phyloP scores from a whole-genome alignment of 2,329 filamentous ascomycete genomes.

The Dactylellina parvicollis region DNA sequence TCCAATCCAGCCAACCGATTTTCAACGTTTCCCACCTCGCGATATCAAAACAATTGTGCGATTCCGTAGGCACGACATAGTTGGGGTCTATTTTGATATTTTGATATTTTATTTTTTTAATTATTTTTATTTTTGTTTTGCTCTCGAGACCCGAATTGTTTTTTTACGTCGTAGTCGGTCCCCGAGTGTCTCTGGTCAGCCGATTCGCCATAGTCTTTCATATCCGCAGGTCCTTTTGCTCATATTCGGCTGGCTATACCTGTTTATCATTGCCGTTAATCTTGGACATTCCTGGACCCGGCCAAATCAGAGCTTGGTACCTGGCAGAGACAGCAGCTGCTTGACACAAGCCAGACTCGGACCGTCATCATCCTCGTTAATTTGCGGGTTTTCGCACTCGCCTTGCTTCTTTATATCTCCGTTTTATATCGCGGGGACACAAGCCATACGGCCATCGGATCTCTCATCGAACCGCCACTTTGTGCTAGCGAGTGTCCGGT shows the following conservation, averaged over 20 bases:
- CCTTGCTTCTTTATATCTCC: constrained; percentile 47
- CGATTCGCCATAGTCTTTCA: constrained; percentile 16
- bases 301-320: constrained; percentile 50
- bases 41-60: constrained; percentile 45
- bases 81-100: no score
- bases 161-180: no score
- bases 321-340: constrained; percentile 39
- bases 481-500: constrained; percentile 41
- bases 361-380: constrained; percentile 50
- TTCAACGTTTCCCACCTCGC: constrained; percentile 36
- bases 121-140: not conserved
- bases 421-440: constrained; percentile 48
- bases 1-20: constrained; percentile 53
- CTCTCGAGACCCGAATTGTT: no score
- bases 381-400: constrained; percentile 43
- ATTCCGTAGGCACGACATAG: constrained; percentile 47
- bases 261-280: not conserved
- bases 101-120: constrained; percentile 12
- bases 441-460: constrained; percentile 34
- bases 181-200: no score
- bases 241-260: constrained; percentile 10
- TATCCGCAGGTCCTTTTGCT: constrained; percentile 8
- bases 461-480: constrained; percentile 52
- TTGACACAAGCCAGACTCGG: constrained; percentile 45
- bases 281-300: constrained; percentile 11